Evolutionary conservation across 1,284 basidiomycete species (phyloP).

Genomic region (Melampsora larici-populina): DNA sequence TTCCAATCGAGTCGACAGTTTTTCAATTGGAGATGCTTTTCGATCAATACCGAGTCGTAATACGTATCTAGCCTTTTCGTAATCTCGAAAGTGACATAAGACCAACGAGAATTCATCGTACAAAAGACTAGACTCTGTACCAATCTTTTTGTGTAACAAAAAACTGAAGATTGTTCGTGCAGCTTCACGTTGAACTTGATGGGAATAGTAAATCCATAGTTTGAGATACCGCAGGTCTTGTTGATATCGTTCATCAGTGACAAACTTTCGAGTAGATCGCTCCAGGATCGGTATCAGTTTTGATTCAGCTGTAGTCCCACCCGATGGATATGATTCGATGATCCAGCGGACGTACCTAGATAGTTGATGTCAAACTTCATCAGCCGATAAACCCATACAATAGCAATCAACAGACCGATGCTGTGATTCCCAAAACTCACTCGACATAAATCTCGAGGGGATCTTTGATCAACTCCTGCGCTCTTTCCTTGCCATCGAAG

Average conservation of each 20-base stretch:
- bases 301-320: conserved; percentile 62
- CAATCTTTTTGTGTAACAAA: conserved; percentile 73
- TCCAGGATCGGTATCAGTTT: conserved; percentile 69
- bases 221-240: conserved; percentile 84
- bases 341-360: conserved; percentile 67
- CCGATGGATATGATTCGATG: conserved; percentile 62
- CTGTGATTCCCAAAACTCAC: conserved; percentile 49
- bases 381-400: conserved; percentile 32
- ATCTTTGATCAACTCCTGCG: conserved; percentile 51
- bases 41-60: no score
- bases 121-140: conserved; percentile 69
- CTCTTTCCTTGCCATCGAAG: conserved; percentile 63
- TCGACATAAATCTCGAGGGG: conserved; percentile 57
- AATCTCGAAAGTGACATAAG: conserved; percentile 50
- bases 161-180: conserved; percentile 68
- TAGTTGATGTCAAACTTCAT: conserved; percentile 45
- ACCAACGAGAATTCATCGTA: conserved; percentile 81
- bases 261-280: conserved; percentile 71
- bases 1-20: no score
- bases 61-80: no score
- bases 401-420: no score
- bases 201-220: conserved; percentile 78
- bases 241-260: conserved; percentile 72
- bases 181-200: conserved; percentile 60
- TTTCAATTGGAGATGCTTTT: no score